A percentile compares a stretch with the other conserved stretches of the same genome.
Evolutionary conservation across 495 filamentous ascomycete species (phyloP).

Genomic region (Trichoderma parareesei): DNA sequence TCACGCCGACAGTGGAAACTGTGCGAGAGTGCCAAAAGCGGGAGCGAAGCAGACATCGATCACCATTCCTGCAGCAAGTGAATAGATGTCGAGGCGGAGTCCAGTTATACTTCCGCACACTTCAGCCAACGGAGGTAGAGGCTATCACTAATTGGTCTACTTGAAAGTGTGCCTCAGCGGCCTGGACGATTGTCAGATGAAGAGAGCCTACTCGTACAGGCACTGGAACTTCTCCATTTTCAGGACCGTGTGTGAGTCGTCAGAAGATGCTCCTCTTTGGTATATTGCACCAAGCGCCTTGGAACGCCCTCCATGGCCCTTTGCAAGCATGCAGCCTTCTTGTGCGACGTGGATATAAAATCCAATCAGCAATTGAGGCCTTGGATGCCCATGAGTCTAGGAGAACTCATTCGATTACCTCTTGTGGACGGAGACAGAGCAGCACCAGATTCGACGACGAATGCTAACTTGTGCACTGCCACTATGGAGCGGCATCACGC

Average conservation of each 20-base stretch:
- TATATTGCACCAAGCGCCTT: too few species aligned
- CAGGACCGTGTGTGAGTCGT: not conserved
- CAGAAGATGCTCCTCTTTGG: not conserved
- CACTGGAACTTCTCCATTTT: not conserved
- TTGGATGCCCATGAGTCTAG: too few species aligned
- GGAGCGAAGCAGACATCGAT: not conserved
- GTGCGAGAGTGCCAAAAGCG: not conserved
- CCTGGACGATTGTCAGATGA: not conserved
- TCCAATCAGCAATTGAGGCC: too few species aligned
- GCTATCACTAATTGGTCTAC: too few species aligned
- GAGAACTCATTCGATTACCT: too few species aligned
- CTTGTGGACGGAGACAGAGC: too few species aligned
- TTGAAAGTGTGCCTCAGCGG: not conserved
- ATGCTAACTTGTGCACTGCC: too few species aligned
- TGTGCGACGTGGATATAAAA: too few species aligned
- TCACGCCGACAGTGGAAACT: not conserved
- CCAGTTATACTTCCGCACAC: not conserved
- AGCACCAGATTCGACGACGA: too few species aligned
- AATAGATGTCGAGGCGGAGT: not conserved
- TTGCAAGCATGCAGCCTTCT: too few species aligned
- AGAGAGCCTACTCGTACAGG: not conserved
- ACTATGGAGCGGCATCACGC: too few species aligned
- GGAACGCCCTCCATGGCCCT: too few species aligned
- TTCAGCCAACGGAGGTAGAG: not conserved
- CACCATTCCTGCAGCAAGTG: not conserved